phyloP scores from a whole-genome alignment of 768 basidiomycete species.

The Nidula microcarpa region DNA sequence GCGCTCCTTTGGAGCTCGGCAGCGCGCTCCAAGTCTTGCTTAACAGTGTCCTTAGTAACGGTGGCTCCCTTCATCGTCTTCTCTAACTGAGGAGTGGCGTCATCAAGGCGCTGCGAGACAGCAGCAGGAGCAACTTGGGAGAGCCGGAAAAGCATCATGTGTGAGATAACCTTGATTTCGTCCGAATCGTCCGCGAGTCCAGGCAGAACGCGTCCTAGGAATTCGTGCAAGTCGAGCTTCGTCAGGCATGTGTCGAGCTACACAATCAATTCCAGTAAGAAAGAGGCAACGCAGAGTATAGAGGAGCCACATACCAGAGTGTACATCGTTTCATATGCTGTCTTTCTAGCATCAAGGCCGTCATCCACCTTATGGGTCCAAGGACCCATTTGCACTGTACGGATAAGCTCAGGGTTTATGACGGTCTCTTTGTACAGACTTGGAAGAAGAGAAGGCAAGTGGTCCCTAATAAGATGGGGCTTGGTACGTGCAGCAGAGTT shows the following conservation, averaged over 20 bases:
- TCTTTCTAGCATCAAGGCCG: slow-evolving; percentile 93
- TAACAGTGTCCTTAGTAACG: slow-evolving; percentile 93
- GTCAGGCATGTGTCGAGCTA: slow-evolving; percentile 89
- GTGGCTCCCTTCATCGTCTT: slow-evolving; percentile 87
- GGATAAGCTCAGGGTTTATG: slow-evolving; percentile 75
- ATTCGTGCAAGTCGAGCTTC: slow-evolving; percentile 84
- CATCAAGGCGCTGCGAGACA: slow-evolving; percentile 80
- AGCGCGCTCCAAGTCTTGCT: slow-evolving; percentile 84
- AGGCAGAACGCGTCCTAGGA: slow-evolving; percentile 75
- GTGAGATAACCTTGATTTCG: slow-evolving; percentile 95
- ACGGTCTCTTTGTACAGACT: slow-evolving; percentile 83
- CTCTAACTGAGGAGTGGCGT: slow-evolving; percentile 79
- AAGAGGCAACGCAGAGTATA: not conserved
- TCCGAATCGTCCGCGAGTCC: slow-evolving; percentile 89
- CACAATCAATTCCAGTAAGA: too few relatives aligned
- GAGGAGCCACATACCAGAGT: slow-evolving; percentile 63
- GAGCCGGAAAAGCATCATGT: slow-evolving; percentile 93
- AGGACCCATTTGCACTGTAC: slow-evolving; percentile 94
- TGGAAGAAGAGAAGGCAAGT: slow-evolving; percentile 72
- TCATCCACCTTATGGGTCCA: slow-evolving; percentile 98
- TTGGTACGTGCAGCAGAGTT: slow-evolving; percentile 97
- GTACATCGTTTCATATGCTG: slow-evolving; percentile 96
- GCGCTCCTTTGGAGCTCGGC: slow-evolving; percentile 92
- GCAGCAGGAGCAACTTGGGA: slow-evolving; percentile 83
- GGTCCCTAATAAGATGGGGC: slow-evolving; percentile 86